Conservation (phyloP, 176 grass and related monocot species). For the Carex scoparia region DNA sequence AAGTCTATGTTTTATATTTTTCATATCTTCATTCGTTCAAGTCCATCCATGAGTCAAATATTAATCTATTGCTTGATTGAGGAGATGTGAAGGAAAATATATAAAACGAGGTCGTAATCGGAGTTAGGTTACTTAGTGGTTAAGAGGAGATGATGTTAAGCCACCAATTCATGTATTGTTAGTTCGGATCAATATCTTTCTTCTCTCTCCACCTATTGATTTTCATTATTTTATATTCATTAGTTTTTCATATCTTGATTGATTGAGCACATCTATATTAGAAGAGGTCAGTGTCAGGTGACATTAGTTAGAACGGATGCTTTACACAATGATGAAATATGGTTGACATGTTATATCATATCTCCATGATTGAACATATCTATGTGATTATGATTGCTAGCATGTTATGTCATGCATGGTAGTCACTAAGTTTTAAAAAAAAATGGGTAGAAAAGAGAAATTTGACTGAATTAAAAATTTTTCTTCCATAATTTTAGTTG, state of each 20-base stretch:
- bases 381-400: not conserved
- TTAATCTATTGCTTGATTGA: not conserved
- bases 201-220: not conserved
- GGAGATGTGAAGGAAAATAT: slow-evolving; percentile 14
- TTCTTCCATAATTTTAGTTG: not conserved
- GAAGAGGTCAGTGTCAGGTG: not conserved
- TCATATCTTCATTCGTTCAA: not conserved
- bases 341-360: not conserved
- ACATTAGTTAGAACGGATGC: not conserved
- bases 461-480: not conserved
- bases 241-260: not conserved
- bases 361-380: not conserved
- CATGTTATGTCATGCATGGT: slow-evolving; percentile 5
- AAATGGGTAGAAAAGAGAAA: not conserved
- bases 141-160: slow-evolving; percentile 9
- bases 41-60: not conserved
- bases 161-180: not conserved
- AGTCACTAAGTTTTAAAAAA: not conserved
- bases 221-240: not conserved
- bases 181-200: not conserved
- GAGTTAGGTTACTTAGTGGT: slow-evolving; percentile 20
- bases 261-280: not conserved
- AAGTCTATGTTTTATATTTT: no score
- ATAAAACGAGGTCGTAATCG: not conserved
- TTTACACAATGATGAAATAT: not conserved